Base-by-base conservation (phyloP, 2,329 filamentous ascomycete species). In the Beauveria bassiana region DNA sequence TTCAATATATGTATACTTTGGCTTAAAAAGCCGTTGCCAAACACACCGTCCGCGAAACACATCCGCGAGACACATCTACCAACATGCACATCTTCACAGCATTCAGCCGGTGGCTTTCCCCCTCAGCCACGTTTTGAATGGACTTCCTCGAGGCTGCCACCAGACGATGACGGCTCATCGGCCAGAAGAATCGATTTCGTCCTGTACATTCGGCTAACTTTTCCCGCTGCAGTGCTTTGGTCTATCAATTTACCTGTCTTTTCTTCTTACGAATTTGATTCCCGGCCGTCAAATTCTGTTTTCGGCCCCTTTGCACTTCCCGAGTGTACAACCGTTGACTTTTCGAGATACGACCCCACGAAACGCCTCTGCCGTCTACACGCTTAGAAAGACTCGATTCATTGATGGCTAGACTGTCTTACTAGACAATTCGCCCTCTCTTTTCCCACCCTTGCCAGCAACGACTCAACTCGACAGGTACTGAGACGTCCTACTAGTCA, bases 391-490 rank as follows among this genome's bases (percentile, higher is more conserved):
- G 28, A n/a, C 40, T 57, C 51, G 55, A 51, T 52, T 62, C 31
- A 59, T 74, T 71, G 70, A 75, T 75, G 73, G 73, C 72, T 68
- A 62, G 62, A 65, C 66, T 57, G 62, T 66, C 63, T 62, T 63
- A 68, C 57, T 72, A 67, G 68, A 66, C 61, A 61, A 49, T 34
- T 31, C 53, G 47, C 53, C 43, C 24, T 26, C 55, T 43, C 50
- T 22, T 59, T 54, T 31, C 14, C 8, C 12, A 47, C 42, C 43
- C 20, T 20, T 45, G 31, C 40, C n/a, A 26, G 43, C 34, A 40
- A 43, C 52, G 28, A 53, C 22, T 26, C 50, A 38, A 59, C 42
- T 49, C 49, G 55, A 40, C 26, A 20, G 46, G 54, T 59, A n/a
- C 61, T 9, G 61, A 62, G 56, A 59, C 38, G 43, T 18, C 2